Evolutionary conservation across 441 rosid species (phyloP).

Genomic region (Adansonia rubrostipa): DNA sequence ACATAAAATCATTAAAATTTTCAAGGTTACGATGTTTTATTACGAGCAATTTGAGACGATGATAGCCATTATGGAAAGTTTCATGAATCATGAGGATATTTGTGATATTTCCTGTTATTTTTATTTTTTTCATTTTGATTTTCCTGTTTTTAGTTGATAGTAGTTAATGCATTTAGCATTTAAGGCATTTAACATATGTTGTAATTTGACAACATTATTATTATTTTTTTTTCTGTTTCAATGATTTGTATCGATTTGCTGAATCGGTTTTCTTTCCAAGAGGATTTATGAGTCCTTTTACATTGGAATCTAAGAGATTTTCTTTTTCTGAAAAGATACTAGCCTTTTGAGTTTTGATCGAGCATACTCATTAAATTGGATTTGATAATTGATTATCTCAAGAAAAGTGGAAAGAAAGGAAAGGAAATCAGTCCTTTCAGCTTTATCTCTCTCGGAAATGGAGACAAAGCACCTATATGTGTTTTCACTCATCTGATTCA

Average conservation of each 20-base stretch:
- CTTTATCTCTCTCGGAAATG: neutral
- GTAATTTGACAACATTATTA: neutral
- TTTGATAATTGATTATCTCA: neutral
- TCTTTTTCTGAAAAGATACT: neutral
- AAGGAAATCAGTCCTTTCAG: neutral
- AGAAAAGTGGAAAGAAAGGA: neutral
- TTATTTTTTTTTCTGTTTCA: neutral
- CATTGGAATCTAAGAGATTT: neutral
- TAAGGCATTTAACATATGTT: slow-evolving; percentile 12
- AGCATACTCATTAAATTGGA: neutral
- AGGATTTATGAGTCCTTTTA: neutral
- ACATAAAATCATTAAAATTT: neutral
- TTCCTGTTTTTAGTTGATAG: neutral
- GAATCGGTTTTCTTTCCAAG: neutral
- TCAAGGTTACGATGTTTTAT: neutral
- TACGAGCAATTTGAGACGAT: neutral
- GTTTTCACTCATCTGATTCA: neutral
- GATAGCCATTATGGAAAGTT: neutral
- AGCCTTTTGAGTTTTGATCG: neutral
- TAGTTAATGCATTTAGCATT: neutral
- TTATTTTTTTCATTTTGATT: neutral
- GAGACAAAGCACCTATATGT: neutral
- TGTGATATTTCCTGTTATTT: neutral
- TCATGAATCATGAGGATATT: neutral
- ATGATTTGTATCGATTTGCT: neutral